These are phyloP conservation scores for Hypsizygus marmoreus DNA, from an alignment of 768 basidiomycete genomes.

Conservation along the genomic window DNA sequence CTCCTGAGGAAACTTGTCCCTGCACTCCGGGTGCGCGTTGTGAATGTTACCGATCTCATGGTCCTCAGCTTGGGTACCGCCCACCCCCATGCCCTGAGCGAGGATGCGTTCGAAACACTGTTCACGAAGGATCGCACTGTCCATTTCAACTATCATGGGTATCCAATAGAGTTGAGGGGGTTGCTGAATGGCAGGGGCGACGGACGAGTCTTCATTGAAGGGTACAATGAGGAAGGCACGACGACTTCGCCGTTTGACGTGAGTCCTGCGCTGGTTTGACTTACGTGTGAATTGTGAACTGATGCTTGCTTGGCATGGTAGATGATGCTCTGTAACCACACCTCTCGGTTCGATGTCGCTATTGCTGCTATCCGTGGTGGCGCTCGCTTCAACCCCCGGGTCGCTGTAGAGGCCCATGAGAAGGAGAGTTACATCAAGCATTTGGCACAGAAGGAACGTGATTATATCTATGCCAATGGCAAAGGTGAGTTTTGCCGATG, in stretches of 20 bases:
- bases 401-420: constrained; percentile 61
- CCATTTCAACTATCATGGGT: constrained; percentile 86
- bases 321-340: constrained; percentile 77
- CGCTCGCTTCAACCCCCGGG: constrained; percentile 49
- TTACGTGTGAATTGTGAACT: constrained; percentile 1
- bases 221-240: constrained; percentile 74
- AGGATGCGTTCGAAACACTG: constrained; percentile 62
- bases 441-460: constrained; percentile 57
- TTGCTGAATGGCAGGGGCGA: constrained; percentile 57
- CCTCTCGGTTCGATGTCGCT: constrained; percentile 69
- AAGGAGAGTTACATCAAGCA: constrained; percentile 61
- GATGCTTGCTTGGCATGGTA: constrained; percentile 20
- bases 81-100: constrained; percentile 75
- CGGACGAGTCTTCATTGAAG: constrained; percentile 56
- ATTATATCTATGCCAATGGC: constrained; percentile 61
- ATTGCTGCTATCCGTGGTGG: constrained; percentile 59
- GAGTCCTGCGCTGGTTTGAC: constrained; percentile 22
- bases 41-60: constrained; percentile 91
- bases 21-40: constrained; percentile 77
- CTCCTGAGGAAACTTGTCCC: constrained; percentile 72
- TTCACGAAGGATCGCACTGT: constrained; percentile 73
- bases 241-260: constrained; percentile 85
- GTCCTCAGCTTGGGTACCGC: constrained; percentile 67
- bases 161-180: constrained; percentile 71
- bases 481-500: constrained; percentile 44